phyloP scores from a whole-genome alignment of 2,329 filamentous ascomycete genomes.

The Penicillium sclerotigenum region DNA sequence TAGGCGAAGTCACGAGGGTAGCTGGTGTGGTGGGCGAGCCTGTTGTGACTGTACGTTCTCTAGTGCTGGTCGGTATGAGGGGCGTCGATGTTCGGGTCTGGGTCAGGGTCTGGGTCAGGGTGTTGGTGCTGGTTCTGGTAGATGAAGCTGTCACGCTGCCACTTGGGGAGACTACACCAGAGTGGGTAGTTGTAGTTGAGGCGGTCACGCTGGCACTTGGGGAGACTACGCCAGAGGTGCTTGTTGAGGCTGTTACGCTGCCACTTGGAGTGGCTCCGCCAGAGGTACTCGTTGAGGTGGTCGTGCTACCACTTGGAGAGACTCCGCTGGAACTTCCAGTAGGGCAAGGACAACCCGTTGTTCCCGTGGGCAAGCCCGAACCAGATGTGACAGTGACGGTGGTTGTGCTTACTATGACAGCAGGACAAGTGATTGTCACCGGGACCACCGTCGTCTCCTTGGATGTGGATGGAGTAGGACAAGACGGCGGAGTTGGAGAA shows the following conservation, averaged over 20 bases:
- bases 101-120: neutral
- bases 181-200: neutral
- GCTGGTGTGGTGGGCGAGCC: neutral
- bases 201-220: neutral
- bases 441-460: slow-evolving; percentile 1
- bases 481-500: neutral
- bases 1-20: slow-evolving; percentile 1
- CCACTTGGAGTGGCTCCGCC: neutral
- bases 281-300: neutral
- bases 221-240: neutral
- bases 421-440: slow-evolving; percentile 4
- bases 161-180: neutral
- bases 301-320: neutral
- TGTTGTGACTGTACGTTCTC: neutral
- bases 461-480: neutral
- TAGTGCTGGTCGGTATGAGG: neutral
- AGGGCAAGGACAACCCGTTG: neutral
- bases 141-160: too few species aligned
- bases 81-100: slow-evolving; percentile 2
- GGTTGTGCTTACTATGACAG: neutral
- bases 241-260: neutral
- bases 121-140: neutral
- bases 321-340: neutral
- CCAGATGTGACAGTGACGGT: slow-evolving; percentile 3
- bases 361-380: neutral